Evolutionary conservation across 352 stramenopile genomes (phyloP), one percentile per base, ranked within the genome.

Genomic region (Blastocystis sp.): DNA sequence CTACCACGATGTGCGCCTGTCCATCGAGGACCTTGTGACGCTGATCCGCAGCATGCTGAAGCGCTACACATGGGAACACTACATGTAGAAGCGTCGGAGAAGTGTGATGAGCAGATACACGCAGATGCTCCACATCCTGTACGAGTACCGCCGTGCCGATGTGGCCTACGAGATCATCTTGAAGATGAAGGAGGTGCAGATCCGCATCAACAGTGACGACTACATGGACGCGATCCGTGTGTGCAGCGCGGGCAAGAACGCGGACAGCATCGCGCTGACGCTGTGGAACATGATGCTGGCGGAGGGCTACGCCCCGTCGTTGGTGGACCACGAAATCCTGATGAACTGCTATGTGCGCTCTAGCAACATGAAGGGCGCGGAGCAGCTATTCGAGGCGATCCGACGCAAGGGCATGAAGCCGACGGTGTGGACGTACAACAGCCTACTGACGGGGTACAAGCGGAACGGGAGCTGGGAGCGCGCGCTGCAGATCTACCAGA

Each of bases 401-500:
- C 74, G 74, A 19, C 17, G 34, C 4, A 59, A 84, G 23, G 74
- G 74, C 10, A 28, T 84, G 19, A 53, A 84, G 61, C 74, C 74
- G 21, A 84, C 74, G 0, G 74, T 84, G 40, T 84, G 74, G 74
- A 84, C 74, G 0, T 84, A 84, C 53, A 84, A 84, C 38, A 84
- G 34, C 17, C 74, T 84, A 1, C 40, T 84, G 4, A 67, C 34
- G 19, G 74, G 74, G 3, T 84, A 84, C 28, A 84, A 84, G 21
- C 34, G 48, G 28, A 84, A 10, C 41, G 53, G 60, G 4, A 84
- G 74, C 53, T 84, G 74, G 74, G 74, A 84, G 28, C 53, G 74
- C n/a, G 74, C 74, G 17, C 74, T 84, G 56, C 74, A 84, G 34
- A 66, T 84, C 34, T 84, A 84, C 45, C 74, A 84, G n/a, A 67